Evolutionary conservation across 768 basidiomycete species (phyloP).

Genomic region (Mycena capillaripes): DNA sequence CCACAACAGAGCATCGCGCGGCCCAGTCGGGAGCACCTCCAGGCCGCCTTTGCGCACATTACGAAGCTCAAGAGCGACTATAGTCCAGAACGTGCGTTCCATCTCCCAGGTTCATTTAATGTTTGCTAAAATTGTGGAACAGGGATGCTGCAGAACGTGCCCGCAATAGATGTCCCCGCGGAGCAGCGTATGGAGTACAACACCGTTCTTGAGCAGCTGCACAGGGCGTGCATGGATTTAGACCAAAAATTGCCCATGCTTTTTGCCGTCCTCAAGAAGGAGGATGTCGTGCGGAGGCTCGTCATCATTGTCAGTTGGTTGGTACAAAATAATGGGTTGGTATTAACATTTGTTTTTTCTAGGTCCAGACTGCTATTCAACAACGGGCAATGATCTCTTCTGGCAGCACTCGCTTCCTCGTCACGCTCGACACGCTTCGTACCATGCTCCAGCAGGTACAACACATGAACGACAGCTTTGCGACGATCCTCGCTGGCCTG

Average conservation of each 20-base stretch:
- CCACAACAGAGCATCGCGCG: background rate
- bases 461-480: slow-evolving; percentile 57
- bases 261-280: slow-evolving; percentile 60
- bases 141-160: slow-evolving; percentile 53
- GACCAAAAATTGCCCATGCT: slow-evolving; percentile 66
- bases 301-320: slow-evolving; percentile 65
- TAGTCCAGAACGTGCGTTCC: slow-evolving; percentile 45
- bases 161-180: slow-evolving; percentile 57
- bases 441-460: slow-evolving; percentile 60
- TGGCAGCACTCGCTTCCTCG: slow-evolving; percentile 58
- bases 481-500: slow-evolving; percentile 39
- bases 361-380: slow-evolving; percentile 61
- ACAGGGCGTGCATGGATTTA: slow-evolving; percentile 60
- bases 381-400: slow-evolving; percentile 58
- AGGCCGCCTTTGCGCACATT: slow-evolving; percentile 46
- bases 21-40: slow-evolving; percentile 51
- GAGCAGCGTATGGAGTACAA: slow-evolving; percentile 71
- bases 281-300: slow-evolving; percentile 63
- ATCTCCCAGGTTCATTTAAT: background rate
- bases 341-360: background rate
- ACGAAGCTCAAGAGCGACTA: slow-evolving; percentile 50
- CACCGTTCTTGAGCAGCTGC: slow-evolving; percentile 62
- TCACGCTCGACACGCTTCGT: slow-evolving; percentile 55
- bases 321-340: slow-evolving; percentile 9
- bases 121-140: slow-evolving; percentile 21